Conservation (phyloP, 805 yeast species). For the Pichia insulana region DNA sequence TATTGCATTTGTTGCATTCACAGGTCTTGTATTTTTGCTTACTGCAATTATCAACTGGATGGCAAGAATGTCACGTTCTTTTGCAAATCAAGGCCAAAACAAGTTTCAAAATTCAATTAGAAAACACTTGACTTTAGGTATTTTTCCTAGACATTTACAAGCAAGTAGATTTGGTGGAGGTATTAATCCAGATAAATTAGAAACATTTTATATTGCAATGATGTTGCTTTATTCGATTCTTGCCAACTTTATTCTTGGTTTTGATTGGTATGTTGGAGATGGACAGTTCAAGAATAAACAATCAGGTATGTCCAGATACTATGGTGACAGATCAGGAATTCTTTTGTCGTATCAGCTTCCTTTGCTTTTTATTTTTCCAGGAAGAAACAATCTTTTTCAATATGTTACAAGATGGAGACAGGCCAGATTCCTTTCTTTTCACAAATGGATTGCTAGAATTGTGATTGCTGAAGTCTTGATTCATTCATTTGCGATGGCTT, state of each 20-base stretch:
- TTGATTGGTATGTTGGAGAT: conserved; percentile 17
- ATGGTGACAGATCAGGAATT: conserved; percentile 47
- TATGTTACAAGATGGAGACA: conserved; percentile 52
- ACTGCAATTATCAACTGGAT: conserved; percentile 38
- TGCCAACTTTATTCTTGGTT: conserved; percentile 18
- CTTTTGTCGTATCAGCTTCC: conserved; percentile 42
- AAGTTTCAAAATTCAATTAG: conserved; percentile 19
- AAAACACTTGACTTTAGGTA: conserved; percentile 19
- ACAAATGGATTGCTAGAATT: conserved; percentile 48
- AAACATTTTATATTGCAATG: conserved; percentile 33
- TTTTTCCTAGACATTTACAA: conserved; percentile 18
- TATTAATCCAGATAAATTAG: conserved; percentile 46
- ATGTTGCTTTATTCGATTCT: conserved; percentile 27
- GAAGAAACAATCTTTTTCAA: conserved; percentile 53
- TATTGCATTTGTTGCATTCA: conserved; percentile 37
- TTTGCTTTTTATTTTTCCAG: conserved; percentile 46
- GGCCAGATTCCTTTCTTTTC: conserved; percentile 47
- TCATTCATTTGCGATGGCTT: conserved; percentile 31
- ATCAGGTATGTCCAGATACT: conserved; percentile 26
- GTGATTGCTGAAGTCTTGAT: conserved; percentile 33
- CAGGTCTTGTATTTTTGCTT: conserved; percentile 37
- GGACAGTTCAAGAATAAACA: conserved; percentile 12
- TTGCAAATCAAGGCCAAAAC: conserved; percentile 26
- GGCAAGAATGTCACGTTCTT: conserved; percentile 31
- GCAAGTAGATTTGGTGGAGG: conserved; percentile 12